Evolutionary conservation across 768 basidiomycete species (phyloP), one percentile per base, ranked within the genome.

Genomic region (Royoungia palumana): DNA sequence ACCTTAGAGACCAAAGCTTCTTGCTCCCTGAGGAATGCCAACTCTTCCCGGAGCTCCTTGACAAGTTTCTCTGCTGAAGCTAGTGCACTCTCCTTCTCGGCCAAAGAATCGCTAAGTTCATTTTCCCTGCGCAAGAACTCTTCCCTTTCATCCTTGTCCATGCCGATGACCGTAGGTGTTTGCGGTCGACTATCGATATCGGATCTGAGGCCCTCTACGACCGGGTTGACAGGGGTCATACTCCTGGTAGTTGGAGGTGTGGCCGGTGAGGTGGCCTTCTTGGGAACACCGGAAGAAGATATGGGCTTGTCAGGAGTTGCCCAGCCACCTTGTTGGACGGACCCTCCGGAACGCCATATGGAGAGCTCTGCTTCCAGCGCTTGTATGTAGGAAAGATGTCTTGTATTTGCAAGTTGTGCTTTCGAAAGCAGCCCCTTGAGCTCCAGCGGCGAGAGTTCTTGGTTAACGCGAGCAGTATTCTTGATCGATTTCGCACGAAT

Each of bases 401-500:
- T 77, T 4, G 87, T 82, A 54, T 92, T 89, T 27, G 93, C 85
- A 27, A 88, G 74, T 56, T 94, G 86, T 1, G 95, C 89, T 70
- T 95, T 96, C 61, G 84, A 82, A 53, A 99, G 76, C 30, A 96
- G 75, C 11, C 82, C 84, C 68, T 98, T 99, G 72, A 99, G 87
- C 63, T 99, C 96, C 41, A 94, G 75, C 2, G 96, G 95, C 3
- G 95, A 91, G 44, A 99, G 80, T 69, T 99, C 96, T 45, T 94
- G 93, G 68, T 99, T 99, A 72, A 99, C 91, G 39, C 96, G 89
- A 52, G 96, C 96, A 52, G 89, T 91, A 71, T 99, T 99, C 89
- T 98, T 98, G 82, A 99, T 99, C n/a, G 91, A 90, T 72, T 99
- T 99, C n/a, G 96, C 95, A 56, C 96, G 91, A 66, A 98, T 98